phyloP scores from a whole-genome alignment of 164 flowering plant genomes.

The Vitis rotundifolia region DNA sequence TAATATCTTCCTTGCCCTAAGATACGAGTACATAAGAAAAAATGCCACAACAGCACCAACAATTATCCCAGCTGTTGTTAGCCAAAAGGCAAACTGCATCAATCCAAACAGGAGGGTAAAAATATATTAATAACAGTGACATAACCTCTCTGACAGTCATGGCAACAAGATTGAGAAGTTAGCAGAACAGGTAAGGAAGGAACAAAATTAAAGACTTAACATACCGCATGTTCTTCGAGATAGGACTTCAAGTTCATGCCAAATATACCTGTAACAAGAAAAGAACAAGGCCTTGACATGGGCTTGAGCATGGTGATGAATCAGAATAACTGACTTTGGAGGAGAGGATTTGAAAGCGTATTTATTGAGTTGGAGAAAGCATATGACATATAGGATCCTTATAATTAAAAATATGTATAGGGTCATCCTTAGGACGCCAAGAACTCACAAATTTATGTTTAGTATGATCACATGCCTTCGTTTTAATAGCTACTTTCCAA shows the following conservation, averaged over 20 bases:
- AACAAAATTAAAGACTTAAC: slow-evolving; percentile 3
- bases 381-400: no score
- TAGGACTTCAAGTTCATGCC: slow-evolving; percentile 98
- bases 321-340: no score
- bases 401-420: no score
- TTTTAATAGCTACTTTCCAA: no score
- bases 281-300: neutral
- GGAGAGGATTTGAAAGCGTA: neutral
- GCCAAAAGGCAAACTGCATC: slow-evolving; percentile 92
- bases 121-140: neutral
- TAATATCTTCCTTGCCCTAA: slow-evolving; percentile 69
- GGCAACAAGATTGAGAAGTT: neutral
- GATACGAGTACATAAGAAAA: slow-evolving; percentile 74
- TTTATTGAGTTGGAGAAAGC: no score
- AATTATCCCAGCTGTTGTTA: slow-evolving; percentile 82
- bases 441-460: no score
- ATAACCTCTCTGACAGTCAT: neutral
- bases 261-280: slow-evolving; percentile 75
- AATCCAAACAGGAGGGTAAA: slow-evolving; percentile 5
- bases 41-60: slow-evolving; percentile 76
- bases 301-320: neutral
- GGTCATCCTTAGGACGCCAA: no score
- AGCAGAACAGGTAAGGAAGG: neutral
- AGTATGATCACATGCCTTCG: no score
- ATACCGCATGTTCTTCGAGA: slow-evolving; percentile 92